phyloP scores from a whole-genome alignment of 495 filamentous ascomycete genomes.

The Friedmanniomyces simplex region DNA sequence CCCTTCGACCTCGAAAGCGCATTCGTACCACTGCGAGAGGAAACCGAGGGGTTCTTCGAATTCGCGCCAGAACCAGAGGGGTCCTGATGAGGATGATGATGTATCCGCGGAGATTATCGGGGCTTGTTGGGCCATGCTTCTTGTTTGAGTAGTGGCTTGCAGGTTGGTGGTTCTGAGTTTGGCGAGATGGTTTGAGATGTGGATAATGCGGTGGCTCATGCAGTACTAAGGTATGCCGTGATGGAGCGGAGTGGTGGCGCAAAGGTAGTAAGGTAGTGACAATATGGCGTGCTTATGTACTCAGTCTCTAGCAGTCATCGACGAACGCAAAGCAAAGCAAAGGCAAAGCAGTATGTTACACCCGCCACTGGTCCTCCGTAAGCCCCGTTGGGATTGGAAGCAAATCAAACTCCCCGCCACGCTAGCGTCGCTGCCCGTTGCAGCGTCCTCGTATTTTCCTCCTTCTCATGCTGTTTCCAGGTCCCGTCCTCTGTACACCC shows the following conservation, averaged over 20 bases:
- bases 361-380: no score
- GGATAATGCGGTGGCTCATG: neutral
- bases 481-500: neutral
- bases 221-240: neutral
- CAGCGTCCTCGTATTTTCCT: conserved; percentile 7
- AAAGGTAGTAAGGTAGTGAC: neutral
- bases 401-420: neutral
- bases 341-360: neutral
- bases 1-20: conserved; percentile 24
- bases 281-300: neutral
- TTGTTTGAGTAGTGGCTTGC: neutral
- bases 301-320: neutral
- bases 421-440: neutral
- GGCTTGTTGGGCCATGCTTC: neutral
- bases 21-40: conserved; percentile 31
- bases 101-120: conserved; percentile 3
- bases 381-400: no score
- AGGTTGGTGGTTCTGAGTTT: neutral
- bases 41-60: conserved; percentile 27
- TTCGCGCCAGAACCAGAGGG: conserved; percentile 27
- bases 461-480: conserved; percentile 14
- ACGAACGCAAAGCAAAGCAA: neutral
- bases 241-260: no score
- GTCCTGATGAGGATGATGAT: conserved; percentile 1
- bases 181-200: neutral